Evolutionary conservation across 169 alveolate genomes (phyloP).

Genomic region (Sarcocystis neurona): DNA sequence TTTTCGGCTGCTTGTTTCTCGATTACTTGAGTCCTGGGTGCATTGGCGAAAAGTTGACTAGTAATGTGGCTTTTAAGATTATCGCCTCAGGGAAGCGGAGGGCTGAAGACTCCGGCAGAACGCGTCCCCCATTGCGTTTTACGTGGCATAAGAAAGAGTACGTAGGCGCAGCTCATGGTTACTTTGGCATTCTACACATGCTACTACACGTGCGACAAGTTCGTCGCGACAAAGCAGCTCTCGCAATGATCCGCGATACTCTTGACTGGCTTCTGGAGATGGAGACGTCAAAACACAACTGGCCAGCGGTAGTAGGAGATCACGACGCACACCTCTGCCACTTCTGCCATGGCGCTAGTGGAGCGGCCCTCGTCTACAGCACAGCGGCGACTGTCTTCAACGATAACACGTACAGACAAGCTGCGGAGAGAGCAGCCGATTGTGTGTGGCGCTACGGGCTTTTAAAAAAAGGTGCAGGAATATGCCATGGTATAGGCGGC

Average conservation of each 20-base stretch:
- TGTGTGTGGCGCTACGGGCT: constrained; percentile 36
- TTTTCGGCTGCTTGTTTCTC: neutral
- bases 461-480: constrained; percentile 20
- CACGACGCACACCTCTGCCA: constrained; percentile 1
- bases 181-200: neutral
- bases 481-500: constrained; percentile 8
- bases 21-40: neutral
- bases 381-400: neutral
- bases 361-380: constrained; percentile 1
- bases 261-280: constrained; percentile 18
- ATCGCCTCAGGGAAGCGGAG: neutral
- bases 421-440: constrained; percentile 9
- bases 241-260: neutral
- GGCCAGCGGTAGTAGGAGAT: neutral
- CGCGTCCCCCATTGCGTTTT: neutral
- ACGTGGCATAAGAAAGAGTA: neutral
- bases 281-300: constrained; percentile 13
- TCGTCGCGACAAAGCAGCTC: neutral
- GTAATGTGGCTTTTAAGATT: too few species aligned
- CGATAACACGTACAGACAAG: neutral
- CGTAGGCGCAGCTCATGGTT: constrained; percentile 7
- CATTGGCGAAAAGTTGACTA: neutral
- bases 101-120: neutral
- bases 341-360: constrained; percentile 36
- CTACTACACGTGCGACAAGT: neutral